Evolutionary conservation across 208 protist genomes (phyloP), one percentile per base, ranked within the genome.

Genomic region (Trichomonas tenax): DNA sequence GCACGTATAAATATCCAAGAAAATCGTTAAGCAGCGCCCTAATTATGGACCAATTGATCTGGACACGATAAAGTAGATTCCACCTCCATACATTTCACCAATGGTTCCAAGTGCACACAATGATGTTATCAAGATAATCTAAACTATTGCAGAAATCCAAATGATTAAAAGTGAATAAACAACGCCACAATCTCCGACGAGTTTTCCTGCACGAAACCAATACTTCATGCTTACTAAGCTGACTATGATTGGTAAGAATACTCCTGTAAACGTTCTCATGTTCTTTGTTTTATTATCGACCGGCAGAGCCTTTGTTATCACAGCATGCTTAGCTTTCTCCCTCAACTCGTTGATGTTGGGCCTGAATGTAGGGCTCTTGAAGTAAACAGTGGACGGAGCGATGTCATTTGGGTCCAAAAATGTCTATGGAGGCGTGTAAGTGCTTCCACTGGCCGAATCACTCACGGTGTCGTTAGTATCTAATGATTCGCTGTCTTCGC

Each of bases 21-120:
- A 89, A 26, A 89, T 14, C 3, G 40, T 46, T 89, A 89, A 40
- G 34, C 82, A 48, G n/a, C 49, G 14, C 0, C 93, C 93, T 0
- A 96, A 41, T 48, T 63, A 46, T n/a, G 93, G 93, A 48, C 93
- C 93, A 34, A 96, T 23, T 46, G 93, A 81, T 31, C 93, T 9
- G 6, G 49, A 82, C 34, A 96, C 46, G 26, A 96, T 34, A 46
- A 81, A 96, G 26, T 96, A 96, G 17, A 34, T 38, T 26, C 93
- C 93, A 17, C 93, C 93, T 38, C 34, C 49, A 21, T 81, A 36
- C 93, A 82, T 63, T 81, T 96, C 93, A n/a, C 93, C 93, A 96
- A 82, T 96, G 9, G 93, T 82, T 23, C 46, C 93, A 45, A 96
- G 63, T 0, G 40, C 93, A 2, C 15, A 63, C 21, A 96, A 41